Evolutionary conservation across 2,329 filamentous ascomycete species (phyloP).

Genomic region (Fusarium sp.): DNA sequence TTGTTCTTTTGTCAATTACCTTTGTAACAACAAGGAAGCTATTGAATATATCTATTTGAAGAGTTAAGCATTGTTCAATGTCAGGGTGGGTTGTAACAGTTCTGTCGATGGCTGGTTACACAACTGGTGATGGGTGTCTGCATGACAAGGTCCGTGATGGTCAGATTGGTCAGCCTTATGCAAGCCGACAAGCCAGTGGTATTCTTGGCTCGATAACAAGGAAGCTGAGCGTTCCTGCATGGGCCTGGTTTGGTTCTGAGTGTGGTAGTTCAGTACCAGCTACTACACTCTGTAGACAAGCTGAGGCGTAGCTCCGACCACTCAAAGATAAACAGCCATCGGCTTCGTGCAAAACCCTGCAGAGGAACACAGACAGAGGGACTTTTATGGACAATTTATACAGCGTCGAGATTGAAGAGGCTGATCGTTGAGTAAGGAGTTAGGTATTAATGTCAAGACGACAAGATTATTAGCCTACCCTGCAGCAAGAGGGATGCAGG

Average conservation of each 20-base stretch:
- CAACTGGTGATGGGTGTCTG: background rate
- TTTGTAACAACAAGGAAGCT: background rate
- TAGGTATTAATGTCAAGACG: background rate
- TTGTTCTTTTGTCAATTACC: constrained; percentile 40
- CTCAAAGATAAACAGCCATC: background rate
- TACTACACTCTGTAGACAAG: background rate
- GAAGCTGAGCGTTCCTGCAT: constrained; percentile 26
- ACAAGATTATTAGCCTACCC: background rate
- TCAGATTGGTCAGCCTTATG: constrained; percentile 16
- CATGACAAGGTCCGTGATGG: background rate
- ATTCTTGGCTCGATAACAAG: constrained; percentile 5
- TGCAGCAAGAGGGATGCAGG: background rate
- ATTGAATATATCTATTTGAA: background rate
- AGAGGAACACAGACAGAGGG: background rate
- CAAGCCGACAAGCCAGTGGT: background rate
- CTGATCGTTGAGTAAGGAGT: background rate
- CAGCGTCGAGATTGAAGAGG: background rate
- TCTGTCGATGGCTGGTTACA: background rate
- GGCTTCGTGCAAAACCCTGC: background rate
- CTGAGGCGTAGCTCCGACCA: background rate
- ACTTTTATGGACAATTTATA: background rate
- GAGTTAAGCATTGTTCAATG: background rate
- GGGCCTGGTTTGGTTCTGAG: background rate
- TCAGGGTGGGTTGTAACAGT: background rate
- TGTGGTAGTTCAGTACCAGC: background rate